Percentiles rank a stretch among this genome's conserved stretches.
Evolutionary conservation across 495 filamentous ascomycete genomes (phyloP).

Genomic region (Evansstolkia leycettana): DNA sequence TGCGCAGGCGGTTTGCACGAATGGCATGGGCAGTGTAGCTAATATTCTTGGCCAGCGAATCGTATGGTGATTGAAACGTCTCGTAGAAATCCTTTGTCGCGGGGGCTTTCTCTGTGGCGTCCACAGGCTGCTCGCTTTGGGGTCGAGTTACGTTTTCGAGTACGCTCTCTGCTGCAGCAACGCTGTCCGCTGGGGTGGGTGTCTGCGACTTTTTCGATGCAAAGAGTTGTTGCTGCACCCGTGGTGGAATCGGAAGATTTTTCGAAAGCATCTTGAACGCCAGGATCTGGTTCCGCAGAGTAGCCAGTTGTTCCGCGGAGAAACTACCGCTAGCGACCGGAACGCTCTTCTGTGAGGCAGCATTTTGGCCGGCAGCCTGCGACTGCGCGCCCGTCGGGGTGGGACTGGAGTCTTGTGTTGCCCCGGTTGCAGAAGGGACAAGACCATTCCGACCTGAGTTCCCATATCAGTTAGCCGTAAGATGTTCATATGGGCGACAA

Average conservation of each 20-base stretch:
- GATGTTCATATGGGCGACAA: not conserved
- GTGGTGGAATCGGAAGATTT: conserved; percentile 62
- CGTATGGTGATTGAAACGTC: conserved; percentile 56
- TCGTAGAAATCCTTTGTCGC: conserved; percentile 38
- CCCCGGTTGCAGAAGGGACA: conserved; percentile 29
- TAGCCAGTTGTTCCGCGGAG: conserved; percentile 55
- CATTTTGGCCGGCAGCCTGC: conserved; percentile 13
- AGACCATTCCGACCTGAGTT: conserved; percentile 28
- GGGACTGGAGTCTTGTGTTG: conserved; percentile 15
- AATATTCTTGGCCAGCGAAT: conserved; percentile 43
- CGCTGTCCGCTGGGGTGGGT: conserved; percentile 42
- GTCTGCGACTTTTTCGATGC: conserved; percentile 54
- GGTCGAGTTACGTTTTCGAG: conserved; percentile 36
- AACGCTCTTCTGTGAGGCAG: conserved; percentile 12
- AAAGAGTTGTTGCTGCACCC: conserved; percentile 64
- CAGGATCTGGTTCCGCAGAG: conserved; percentile 63
- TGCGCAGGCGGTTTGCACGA: conserved; percentile 58
- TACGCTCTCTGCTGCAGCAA: conserved; percentile 39
- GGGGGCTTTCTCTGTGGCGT: conserved; percentile 15
- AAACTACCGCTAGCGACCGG: conserved; percentile 42
- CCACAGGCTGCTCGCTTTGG: conserved; percentile 20
- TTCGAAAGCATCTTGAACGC: conserved; percentile 75
- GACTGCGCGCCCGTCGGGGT: conserved; percentile 17
- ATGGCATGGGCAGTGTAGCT: conserved; percentile 66
- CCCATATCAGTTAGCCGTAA: not conserved